Evolutionary conservation across 2,329 filamentous ascomycete species (phyloP), one percentile per base, ranked within the genome.

Genomic region (Cordyceps cateniannulata): DNA sequence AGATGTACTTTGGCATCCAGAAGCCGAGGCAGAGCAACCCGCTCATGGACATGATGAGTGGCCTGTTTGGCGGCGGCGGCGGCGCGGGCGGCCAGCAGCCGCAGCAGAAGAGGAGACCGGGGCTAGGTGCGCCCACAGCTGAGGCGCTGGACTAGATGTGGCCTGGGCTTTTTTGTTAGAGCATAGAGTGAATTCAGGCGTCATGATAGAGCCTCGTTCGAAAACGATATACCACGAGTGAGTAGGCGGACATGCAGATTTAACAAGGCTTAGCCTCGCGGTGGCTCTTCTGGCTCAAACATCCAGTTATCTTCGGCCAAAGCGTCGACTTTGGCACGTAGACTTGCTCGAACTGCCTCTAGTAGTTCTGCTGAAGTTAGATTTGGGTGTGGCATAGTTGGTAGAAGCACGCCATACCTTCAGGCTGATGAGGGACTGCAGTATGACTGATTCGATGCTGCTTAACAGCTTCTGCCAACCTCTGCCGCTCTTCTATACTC

Each of bases 21-120:
- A 88, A 92, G 70, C 93, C 93, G 51, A 84, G 89, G 69, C 91
- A 96, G 78, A 89, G 88, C 65, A 98, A 98, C 73, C 93, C 93
- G 3, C 79, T 99, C 73, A 85, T 98, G 75, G 95, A 99, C 72
- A 98, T 99, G 93, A 96, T 99, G 90, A 93, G 92, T 52, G 93
- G 86, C 64, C 85, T 99, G 81, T 90, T 99, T 69, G 93, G 93
- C 53, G 91, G 91, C 22, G 88, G 81, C 27, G 80, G 79, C 55
- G 80, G 78, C 20, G 83, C 81, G n/a, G 80, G 70, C 38, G 69
- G 66, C n/a, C 67, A 69, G 52, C 66, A 70, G 63, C 71, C 69
- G 62, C 72, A 35, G 54, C 64, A 64, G 63, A 59, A 25, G 60
- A 75, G 73, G 63, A 77, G 75, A 61, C 76, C 76, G n/a, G 74